A percentile compares a stretch with the other conserved stretches of the same genome.
Evolutionary conservation across 495 filamentous ascomycete genomes (phyloP).

Genomic region (Trichoderma asperelloides): DNA sequence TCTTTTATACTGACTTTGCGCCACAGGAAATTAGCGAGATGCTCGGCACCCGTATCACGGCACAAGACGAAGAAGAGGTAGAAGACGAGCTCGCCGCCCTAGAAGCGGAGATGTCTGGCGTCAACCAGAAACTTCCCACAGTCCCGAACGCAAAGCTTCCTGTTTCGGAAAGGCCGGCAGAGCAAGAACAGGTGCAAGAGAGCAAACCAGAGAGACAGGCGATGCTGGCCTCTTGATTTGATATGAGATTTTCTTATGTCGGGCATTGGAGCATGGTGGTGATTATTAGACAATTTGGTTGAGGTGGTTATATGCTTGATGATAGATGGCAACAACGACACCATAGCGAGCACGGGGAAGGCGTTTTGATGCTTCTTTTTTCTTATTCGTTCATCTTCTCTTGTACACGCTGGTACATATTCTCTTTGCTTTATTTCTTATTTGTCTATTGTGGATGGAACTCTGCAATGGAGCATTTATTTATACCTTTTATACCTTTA

Average conservation of each 20-base stretch:
- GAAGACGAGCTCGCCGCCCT: conserved; percentile 86
- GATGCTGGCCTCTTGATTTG: conserved; percentile 3
- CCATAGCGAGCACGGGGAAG: background rate
- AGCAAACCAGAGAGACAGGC: background rate
- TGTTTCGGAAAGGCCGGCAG: background rate
- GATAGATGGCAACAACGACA: background rate
- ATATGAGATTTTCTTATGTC: background rate
- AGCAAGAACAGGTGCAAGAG: background rate
- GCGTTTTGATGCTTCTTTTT: background rate
- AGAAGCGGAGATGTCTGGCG: conserved; percentile 49
- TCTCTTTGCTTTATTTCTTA: background rate
- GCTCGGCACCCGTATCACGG: conserved; percentile 75
- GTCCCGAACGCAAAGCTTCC: conserved; percentile 6
- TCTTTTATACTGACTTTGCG: background rate
- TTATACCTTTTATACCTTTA: background rate
- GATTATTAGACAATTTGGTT: background rate
- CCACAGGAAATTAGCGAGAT: conserved; percentile 79
- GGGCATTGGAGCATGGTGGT: background rate
- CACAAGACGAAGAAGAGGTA: conserved; percentile 94
- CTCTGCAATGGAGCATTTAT: background rate
- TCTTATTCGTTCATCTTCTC: background rate
- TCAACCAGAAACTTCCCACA: background rate
- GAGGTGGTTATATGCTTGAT: background rate
- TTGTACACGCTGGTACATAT: background rate
- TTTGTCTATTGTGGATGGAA: background rate